Conservation (phyloP, 495 filamentous ascomycete species). For the Hypoxylon subgilvum region DNA sequence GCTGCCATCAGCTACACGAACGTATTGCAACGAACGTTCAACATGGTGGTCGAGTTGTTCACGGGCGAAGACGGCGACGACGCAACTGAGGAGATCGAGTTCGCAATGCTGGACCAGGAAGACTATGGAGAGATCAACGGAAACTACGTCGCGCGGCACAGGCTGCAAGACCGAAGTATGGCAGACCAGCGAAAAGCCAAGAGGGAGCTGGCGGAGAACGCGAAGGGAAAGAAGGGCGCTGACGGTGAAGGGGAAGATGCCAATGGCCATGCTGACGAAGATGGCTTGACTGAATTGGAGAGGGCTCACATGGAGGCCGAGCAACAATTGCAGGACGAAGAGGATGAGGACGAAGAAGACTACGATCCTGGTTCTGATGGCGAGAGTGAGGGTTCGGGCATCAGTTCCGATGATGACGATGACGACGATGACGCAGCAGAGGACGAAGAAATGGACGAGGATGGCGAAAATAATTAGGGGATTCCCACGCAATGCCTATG, state of each 20-base stretch:
- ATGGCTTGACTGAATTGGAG: slow-evolving; percentile 68
- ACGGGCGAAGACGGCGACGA: slow-evolving; percentile 47
- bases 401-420: slow-evolving; percentile 59
- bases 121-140: slow-evolving; percentile 82
- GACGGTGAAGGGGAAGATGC: slow-evolving; percentile 63
- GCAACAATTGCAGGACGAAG: slow-evolving; percentile 63
- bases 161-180: slow-evolving; percentile 88
- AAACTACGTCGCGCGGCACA: slow-evolving; percentile 76
- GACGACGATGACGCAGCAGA: slow-evolving; percentile 56
- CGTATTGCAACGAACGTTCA: slow-evolving; percentile 91
- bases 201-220: slow-evolving; percentile 56
- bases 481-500: slow-evolving; percentile 3
- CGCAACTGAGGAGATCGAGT: slow-evolving; percentile 73
- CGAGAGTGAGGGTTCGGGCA: slow-evolving; percentile 73
- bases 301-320: slow-evolving; percentile 58
- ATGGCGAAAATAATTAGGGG: slow-evolving; percentile 47
- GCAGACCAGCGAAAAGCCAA: slow-evolving; percentile 87
- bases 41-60: slow-evolving; percentile 75
- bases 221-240: slow-evolving; percentile 62
- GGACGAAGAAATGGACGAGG: slow-evolving; percentile 55
- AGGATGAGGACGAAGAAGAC: slow-evolving; percentile 89
- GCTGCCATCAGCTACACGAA: slow-evolving; percentile 86
- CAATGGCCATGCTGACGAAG: slow-evolving; percentile 60
- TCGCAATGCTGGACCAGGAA: slow-evolving; percentile 85
- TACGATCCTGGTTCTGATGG: slow-evolving; percentile 81